Conservation (phyloP, 129 eudicot species). For the Flaveria brownii region DNA sequence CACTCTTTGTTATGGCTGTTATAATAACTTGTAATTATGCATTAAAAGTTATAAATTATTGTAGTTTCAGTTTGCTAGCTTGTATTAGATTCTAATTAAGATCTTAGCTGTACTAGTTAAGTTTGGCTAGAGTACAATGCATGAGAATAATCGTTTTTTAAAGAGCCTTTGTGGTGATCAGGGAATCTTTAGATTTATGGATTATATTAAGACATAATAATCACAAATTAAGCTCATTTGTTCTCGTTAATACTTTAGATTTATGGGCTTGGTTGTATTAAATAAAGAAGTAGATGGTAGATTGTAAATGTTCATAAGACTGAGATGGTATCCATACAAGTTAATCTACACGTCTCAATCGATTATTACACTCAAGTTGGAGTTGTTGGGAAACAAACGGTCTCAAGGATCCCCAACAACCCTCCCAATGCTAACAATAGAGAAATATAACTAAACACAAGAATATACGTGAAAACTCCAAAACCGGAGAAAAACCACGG, state of each 20-base stretch:
- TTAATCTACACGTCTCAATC: not conserved
- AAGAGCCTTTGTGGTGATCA: conserved; percentile 21
- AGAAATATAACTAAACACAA: no score
- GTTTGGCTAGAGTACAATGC: conserved; percentile 37
- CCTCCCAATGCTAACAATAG: no score
- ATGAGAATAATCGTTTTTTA: conserved; percentile 22
- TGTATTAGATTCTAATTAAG: conserved; percentile 9
- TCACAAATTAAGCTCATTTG: not conserved
- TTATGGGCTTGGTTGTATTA: not conserved
- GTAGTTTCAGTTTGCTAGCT: conserved; percentile 11
- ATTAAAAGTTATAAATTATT: not conserved
- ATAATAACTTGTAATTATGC: conserved; percentile 16
- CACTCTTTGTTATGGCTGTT: not conserved
- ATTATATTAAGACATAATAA: conserved; percentile 20
- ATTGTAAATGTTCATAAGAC: not conserved
- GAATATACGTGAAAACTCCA: no score
- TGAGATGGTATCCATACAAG: not conserved
- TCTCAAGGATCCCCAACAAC: no score
- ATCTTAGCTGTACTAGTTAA: conserved; percentile 11
- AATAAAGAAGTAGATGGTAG: not conserved
- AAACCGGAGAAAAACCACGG: no score
- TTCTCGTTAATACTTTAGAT: not conserved
- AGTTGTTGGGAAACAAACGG: no score
- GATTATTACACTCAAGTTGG: not conserved
- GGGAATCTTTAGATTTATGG: conserved; percentile 37